Conservation (phyloP, 2,329 filamentous ascomycete genomes). For the Cordyceps fumosorosea region DNA sequence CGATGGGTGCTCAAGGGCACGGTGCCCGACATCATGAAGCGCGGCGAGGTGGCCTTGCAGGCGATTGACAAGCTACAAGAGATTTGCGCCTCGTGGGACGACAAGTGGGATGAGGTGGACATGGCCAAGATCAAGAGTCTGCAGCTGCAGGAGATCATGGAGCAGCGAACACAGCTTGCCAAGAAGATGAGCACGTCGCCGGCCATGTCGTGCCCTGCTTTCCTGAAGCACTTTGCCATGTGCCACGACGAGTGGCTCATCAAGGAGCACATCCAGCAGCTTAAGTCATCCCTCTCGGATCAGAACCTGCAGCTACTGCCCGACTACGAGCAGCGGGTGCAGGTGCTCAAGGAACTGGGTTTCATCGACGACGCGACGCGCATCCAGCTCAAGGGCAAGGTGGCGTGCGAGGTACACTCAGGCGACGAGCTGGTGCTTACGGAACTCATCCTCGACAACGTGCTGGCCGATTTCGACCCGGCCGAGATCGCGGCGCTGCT, state of each 20-base stretch:
- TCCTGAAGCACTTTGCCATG: slow-evolving; percentile 92
- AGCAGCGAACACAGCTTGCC: slow-evolving; percentile 60
- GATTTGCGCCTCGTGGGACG: slow-evolving; percentile 68
- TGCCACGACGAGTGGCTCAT: slow-evolving; percentile 96
- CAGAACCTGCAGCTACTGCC: slow-evolving; percentile 93
- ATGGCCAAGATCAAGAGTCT: slow-evolving; percentile 78
- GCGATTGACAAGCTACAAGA: slow-evolving; percentile 64
- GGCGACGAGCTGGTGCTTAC: slow-evolving; percentile 94
- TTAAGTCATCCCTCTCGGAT: slow-evolving; percentile 86
- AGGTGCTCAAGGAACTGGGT: slow-evolving; percentile 81
- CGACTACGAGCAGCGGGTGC: slow-evolving; percentile 92
- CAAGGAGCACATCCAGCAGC: slow-evolving; percentile 81
- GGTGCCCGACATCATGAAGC: slow-evolving; percentile 51
- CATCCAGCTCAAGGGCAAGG: slow-evolving; percentile 95
- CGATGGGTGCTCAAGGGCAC: slow-evolving; percentile 55
- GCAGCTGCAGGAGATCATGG: slow-evolving; percentile 70
- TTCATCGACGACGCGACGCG: slow-evolving; percentile 85
- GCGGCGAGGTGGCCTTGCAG: slow-evolving; percentile 39
- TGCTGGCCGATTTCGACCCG: slow-evolving; percentile 88
- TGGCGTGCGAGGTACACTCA: slow-evolving; percentile 96
- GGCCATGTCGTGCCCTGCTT: slow-evolving; percentile 65
- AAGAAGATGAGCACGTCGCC: slow-evolving; percentile 55
- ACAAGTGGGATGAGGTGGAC: slow-evolving; percentile 78
- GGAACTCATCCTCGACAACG: slow-evolving; percentile 92
- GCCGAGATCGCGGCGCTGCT: slow-evolving; percentile 94